Base-by-base conservation (phyloP, 1,284 basidiomycete genomes). In the Apiotrichum gracile region DNA sequence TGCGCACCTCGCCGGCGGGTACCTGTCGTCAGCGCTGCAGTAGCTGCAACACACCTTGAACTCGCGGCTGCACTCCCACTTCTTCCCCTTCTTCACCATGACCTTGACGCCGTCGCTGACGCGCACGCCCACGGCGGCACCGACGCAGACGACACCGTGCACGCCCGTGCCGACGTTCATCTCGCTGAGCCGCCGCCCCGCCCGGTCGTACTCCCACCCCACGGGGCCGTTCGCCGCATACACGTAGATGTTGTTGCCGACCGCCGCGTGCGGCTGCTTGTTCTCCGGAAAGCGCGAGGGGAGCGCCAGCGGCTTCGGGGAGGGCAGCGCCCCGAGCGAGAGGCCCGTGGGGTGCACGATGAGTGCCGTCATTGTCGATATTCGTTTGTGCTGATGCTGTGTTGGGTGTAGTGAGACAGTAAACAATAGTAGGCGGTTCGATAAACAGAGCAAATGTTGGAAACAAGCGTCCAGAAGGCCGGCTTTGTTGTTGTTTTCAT, bases 141-240 rank as follows among this genome's bases (percentile, higher is more conserved):
- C 57, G 13, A 51, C 26, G n/a, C 34, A 34, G 9, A 40, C 14
- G 6, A 48, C 54, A 17, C 21, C 22, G 33, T 41, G 34, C 19
- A 50, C 40, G 14, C 37, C 19, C 31, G 22, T n/a, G 10, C n/a
- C 13, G 5, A 31, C 17, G 8, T 14, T 35, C 31, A 52, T 54
- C 49, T 65, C 64, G 37, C 55, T 51, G 12, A 62, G 37, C 16
- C 62, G 55, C 21, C 61, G 37, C 12, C 63, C 63, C 4, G 41
- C n/a, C 6, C 14, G 13, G 34, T 64, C 63, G 26, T 62, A 64
- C 46, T 64, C 61, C 63, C 63, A 64, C 10, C 61, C 52, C 1
- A 55, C 31, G 5, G 47, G 21, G 10, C 25, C 17, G 2, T 9
- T 13, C 22, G 12, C n/a, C 26, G 51, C 38, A 24, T 49, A 62